A percentile compares a stretch with the other conserved stretches of the same genome.
These are phyloP conservation scores for Tritrichomonas musculus DNA, from an alignment of 208 protist species.

Conservation along the genomic window DNA sequence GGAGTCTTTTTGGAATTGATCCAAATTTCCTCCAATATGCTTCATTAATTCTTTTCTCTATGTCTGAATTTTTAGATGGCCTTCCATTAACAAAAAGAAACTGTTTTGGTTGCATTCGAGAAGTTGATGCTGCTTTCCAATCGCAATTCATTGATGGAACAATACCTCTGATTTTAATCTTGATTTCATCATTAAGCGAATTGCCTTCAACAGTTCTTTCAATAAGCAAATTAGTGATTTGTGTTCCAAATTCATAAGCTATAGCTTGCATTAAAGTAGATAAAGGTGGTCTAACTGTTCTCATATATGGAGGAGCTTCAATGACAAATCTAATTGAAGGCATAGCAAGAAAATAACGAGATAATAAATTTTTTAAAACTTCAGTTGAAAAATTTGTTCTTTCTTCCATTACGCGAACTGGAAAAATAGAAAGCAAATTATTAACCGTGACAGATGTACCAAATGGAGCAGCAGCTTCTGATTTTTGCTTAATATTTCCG, in stretches of 20 bases:
- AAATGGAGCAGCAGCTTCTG: not conserved
- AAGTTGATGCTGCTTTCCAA: not conserved
- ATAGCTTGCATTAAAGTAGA: not conserved
- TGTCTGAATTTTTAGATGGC: not conserved
- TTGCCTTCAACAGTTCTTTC: not conserved
- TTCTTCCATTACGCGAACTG: not conserved
- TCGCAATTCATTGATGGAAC: not conserved
- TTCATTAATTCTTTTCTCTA: not conserved
- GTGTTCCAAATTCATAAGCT: not conserved
- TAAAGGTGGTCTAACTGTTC: not conserved
- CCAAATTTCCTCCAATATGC: not conserved
- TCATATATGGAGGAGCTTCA: not conserved
- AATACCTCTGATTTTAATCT: not conserved
- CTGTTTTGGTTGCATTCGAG: not conserved
- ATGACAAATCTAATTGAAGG: not conserved
- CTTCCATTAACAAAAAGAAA: not conserved
- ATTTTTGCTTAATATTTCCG: not conserved
- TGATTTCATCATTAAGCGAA: not conserved
- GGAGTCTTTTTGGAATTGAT: conserved; percentile 9
- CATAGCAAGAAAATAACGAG: not conserved
- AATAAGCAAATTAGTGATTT: not conserved
- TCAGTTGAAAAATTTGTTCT: not conserved
- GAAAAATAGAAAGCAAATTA: not conserved
- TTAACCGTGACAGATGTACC: not conserved
- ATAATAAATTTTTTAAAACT: not conserved